Conservation (phyloP, 2,329 filamentous ascomycete genomes). For the Teratosphaeriaceae sp. region DNA sequence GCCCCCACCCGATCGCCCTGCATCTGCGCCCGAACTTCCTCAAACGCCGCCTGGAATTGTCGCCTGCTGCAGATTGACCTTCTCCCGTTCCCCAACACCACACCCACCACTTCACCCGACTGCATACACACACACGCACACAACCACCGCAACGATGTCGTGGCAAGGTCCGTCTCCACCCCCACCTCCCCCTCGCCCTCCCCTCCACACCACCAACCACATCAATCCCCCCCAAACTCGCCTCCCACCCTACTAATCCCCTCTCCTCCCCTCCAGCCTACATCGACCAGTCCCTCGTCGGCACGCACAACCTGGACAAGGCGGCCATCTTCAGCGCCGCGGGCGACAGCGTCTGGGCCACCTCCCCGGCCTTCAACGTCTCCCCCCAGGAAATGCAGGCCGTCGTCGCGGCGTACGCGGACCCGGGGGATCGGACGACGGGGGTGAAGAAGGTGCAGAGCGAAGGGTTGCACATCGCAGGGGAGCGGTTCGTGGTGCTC, state of each 20-base stretch:
- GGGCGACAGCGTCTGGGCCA: slow-evolving; percentile 75
- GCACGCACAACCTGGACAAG: slow-evolving; percentile 71
- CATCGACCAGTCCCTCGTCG: slow-evolving; percentile 52
- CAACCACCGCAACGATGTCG: slow-evolving; percentile 50
- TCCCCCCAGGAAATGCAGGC: slow-evolving; percentile 49
- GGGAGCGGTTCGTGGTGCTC: slow-evolving; percentile 71
- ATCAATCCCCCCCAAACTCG: no score
- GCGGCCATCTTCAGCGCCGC: slow-evolving; percentile 76
- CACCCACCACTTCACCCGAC: slow-evolving; percentile 12
- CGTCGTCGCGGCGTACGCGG: slow-evolving; percentile 46
- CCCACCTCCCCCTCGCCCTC: slow-evolving; percentile 5
- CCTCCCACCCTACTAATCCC: slow-evolving; percentile 7
- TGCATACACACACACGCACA: slow-evolving; percentile 2
- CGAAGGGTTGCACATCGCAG: slow-evolving; percentile 68
- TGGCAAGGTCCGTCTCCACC: slow-evolving; percentile 58
- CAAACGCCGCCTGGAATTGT: neutral
- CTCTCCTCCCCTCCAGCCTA: slow-evolving; percentile 1
- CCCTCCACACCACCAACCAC: slow-evolving; percentile 49
- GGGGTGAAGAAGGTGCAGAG: slow-evolving; percentile 60
- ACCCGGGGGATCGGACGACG: slow-evolving; percentile 44
- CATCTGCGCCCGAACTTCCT: no score
- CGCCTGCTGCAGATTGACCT: no score
- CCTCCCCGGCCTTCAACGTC: slow-evolving; percentile 66
- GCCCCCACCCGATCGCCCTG: no score
- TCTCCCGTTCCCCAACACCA: neutral